Evolutionary conservation across 805 yeast genomes (phyloP).

Genomic region (Yarrowia deformans): DNA sequence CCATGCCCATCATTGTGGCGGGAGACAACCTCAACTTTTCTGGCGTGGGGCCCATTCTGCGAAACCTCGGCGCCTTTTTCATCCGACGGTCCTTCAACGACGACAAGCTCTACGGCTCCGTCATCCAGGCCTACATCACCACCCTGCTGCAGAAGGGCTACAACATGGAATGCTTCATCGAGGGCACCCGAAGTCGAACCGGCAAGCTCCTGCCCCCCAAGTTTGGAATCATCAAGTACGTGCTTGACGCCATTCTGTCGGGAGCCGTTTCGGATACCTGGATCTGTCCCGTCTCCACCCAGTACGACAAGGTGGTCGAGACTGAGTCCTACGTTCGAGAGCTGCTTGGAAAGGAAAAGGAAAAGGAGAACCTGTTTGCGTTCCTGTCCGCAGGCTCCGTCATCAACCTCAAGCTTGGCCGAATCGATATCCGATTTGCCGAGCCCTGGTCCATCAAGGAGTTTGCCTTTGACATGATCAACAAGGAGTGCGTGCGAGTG

Average conservation of each 20-base stretch:
- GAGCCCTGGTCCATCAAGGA: constrained; percentile 54
- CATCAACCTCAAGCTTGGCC: constrained; percentile 51
- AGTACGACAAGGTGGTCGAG: constrained; percentile 67
- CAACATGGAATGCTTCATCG: constrained; percentile 66
- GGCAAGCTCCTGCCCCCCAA: constrained; percentile 70
- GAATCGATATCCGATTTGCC: constrained; percentile 54
- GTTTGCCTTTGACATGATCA: constrained; percentile 49
- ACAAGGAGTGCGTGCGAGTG: constrained; percentile 41
- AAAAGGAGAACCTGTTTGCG: constrained; percentile 57
- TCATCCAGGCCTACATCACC: constrained; percentile 56
- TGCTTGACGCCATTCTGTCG: constrained; percentile 56
- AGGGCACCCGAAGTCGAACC: constrained; percentile 71
- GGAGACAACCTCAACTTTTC: constrained; percentile 72
- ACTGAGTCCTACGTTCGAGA: constrained; percentile 62
- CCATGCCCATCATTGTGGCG: constrained; percentile 65
- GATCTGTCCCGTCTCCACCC: constrained; percentile 64
- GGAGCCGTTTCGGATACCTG: constrained; percentile 55
- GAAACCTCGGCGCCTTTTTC: constrained; percentile 63
- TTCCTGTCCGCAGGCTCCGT: constrained; percentile 51
- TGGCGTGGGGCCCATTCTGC: constrained; percentile 59
- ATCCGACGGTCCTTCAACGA: constrained; percentile 59
- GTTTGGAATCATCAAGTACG: constrained; percentile 64
- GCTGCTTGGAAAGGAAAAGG: constrained; percentile 63
- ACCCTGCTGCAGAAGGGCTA: constrained; percentile 58
- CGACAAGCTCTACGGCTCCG: constrained; percentile 56